Percentiles rank a stretch among this genome's conserved stretches.
phyloP scores from a whole-genome alignment of 2,329 filamentous ascomycete species.

The Beauveria bassiana region DNA sequence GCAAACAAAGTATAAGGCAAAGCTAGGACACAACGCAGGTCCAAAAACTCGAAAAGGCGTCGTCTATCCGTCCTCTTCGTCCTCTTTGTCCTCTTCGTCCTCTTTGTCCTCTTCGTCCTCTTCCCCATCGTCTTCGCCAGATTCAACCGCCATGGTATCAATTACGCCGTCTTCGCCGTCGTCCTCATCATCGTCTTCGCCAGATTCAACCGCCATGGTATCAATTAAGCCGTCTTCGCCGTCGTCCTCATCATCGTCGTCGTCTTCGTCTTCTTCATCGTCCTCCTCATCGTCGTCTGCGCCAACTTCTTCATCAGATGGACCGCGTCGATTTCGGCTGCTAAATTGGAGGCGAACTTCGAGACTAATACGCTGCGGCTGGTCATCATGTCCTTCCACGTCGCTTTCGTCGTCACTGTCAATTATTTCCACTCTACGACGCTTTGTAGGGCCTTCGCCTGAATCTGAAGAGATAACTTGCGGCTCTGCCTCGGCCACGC shows the following conservation, averaged over 20 bases:
- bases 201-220: slow-evolving; percentile 27
- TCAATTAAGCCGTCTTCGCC: slow-evolving; percentile 21
- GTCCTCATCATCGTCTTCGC: slow-evolving; percentile 16
- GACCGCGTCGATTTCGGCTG: neutral
- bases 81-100: neutral
- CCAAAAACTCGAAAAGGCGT: neutral
- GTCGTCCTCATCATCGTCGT: slow-evolving; percentile 17
- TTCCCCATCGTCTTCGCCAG: too few relatives aligned
- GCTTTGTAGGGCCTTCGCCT: slow-evolving; percentile 1
- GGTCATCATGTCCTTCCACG: slow-evolving; percentile 13
- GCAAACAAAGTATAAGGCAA: neutral
- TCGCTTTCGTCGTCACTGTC: slow-evolving; percentile 7
- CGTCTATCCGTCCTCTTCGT: slow-evolving; percentile 8
- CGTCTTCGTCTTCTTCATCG: slow-evolving; percentile 14
- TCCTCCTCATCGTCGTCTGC: slow-evolving; percentile 14
- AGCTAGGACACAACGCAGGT: slow-evolving; percentile 3
- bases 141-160: too few relatives aligned
- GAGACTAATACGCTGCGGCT: slow-evolving; percentile 16
- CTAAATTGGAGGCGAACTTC: slow-evolving; percentile 17
- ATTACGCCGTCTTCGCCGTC: neutral
- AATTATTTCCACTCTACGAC: neutral
- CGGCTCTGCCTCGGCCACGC: slow-evolving; percentile 1
- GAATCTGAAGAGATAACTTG: slow-evolving; percentile 1
- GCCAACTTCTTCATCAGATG: slow-evolving; percentile 12
- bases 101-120: too few relatives aligned